These are phyloP conservation scores for Fraxinus albicans DNA, from an alignment of 305 asterid species.

Conservation along the genomic window DNA sequence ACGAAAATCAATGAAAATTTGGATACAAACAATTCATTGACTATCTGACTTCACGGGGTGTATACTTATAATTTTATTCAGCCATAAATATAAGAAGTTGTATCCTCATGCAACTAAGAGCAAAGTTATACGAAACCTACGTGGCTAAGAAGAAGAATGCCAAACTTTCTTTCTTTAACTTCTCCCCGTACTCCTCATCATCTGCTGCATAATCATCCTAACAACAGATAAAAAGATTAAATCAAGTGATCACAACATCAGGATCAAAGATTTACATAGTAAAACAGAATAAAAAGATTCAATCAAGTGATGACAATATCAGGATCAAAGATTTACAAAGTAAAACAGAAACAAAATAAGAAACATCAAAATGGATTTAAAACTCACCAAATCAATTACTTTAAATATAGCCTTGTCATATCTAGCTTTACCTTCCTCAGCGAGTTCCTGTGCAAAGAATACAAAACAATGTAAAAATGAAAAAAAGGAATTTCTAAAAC, in stretches of 20 bases:
- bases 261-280: neutral
- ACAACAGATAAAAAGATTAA: conserved; percentile 16
- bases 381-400: conserved; percentile 74
- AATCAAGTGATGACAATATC: too few relatives aligned
- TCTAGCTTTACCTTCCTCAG: conserved; percentile 92
- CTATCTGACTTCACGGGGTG: conserved; percentile 16
- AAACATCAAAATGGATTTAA: neutral
- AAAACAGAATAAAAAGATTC: neutral
- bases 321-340: too few relatives aligned
- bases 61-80: conserved; percentile 13
- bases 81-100: neutral
- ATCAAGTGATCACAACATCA: conserved; percentile 8
- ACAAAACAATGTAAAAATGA: neutral
- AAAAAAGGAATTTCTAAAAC: neutral
- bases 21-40: conserved; percentile 7
- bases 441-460: conserved; percentile 64
- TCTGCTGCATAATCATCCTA: conserved; percentile 97
- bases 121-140: conserved; percentile 45
- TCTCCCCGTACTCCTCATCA: conserved; percentile 82
- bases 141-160: conserved; percentile 93
- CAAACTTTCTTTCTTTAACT: conserved; percentile 70
- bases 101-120: conserved; percentile 9
- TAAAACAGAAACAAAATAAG: neutral
- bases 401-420: conserved; percentile 75
- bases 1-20: conserved; percentile 37